A percentile compares a stretch with the other conserved stretches of the same genome.
These are phyloP conservation scores for Colletotrichum gigasporum DNA, from an alignment of 2,329 filamentous ascomycete species.

Conservation along the genomic window DNA sequence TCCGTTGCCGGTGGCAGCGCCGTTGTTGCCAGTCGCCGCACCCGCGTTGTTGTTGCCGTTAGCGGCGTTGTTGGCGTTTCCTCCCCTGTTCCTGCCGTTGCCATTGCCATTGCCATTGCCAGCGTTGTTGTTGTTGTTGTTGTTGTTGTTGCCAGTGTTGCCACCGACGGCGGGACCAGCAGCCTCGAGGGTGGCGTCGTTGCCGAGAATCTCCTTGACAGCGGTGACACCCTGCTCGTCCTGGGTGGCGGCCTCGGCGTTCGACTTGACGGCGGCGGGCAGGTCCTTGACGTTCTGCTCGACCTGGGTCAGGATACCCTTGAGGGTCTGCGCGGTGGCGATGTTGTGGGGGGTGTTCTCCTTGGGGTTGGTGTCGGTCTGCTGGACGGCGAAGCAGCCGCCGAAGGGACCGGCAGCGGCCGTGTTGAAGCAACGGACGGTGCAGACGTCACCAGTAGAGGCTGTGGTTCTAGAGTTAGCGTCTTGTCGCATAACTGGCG, in stretches of 20 bases:
- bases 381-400: slow-evolving; percentile 67
- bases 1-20: background rate
- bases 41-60: background rate
- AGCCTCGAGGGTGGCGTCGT: slow-evolving; percentile 44
- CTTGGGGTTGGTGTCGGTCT: slow-evolving; percentile 54
- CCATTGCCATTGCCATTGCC: slow-evolving; percentile 14
- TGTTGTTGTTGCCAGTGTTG: slow-evolving; percentile 10
- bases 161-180: slow-evolving; percentile 30
- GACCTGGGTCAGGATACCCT: slow-evolving; percentile 59
- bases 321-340: slow-evolving; percentile 53
- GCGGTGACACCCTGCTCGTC: slow-evolving; percentile 46
- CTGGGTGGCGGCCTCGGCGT: slow-evolving; percentile 46
- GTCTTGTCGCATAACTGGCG: background rate
- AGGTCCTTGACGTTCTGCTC: slow-evolving; percentile 62
- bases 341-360: slow-evolving; percentile 56
- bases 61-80: background rate
- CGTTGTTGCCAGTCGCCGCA: no score
- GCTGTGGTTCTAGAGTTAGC: slow-evolving; percentile 39
- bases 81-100: background rate
- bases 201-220: slow-evolving; percentile 48
- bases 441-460: slow-evolving; percentile 67
- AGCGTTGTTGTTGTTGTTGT: slow-evolving; percentile 19
- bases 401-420: slow-evolving; percentile 65
- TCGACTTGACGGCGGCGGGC: slow-evolving; percentile 48
- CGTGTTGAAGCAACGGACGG: slow-evolving; percentile 68